phyloP scores from a whole-genome alignment of 495 filamentous ascomycete species.

The Hyaloscypha hepaticicola region DNA sequence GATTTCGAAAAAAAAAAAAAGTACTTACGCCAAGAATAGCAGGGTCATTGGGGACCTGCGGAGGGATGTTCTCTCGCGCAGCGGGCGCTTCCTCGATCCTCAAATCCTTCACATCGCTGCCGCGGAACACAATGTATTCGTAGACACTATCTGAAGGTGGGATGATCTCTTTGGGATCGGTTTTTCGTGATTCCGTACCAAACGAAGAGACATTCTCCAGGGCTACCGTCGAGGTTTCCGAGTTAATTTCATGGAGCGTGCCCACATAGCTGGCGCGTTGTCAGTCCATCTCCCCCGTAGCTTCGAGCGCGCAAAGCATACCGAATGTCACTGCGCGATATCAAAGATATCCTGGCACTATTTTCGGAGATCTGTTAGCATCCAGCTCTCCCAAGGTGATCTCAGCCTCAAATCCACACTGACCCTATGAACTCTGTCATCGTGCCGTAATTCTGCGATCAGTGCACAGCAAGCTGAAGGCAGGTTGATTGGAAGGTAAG shows the following conservation, averaged over 20 bases:
- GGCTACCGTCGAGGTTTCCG: conserved; percentile 91
- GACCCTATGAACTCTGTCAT: conserved; percentile 68
- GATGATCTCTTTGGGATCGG: conserved; percentile 75
- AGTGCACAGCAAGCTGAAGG: conserved; percentile 29
- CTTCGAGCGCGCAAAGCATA: conserved; percentile 9
- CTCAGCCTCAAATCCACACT: conserved; percentile 24
- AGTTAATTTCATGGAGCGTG: conserved; percentile 95
- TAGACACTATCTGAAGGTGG: conserved; percentile 80
- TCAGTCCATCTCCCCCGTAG: conserved; percentile 29
- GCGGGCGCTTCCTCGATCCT: conserved; percentile 76
- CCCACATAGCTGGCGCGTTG: conserved; percentile 76
- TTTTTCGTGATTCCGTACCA: conserved; percentile 87
- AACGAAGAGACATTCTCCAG: conserved; percentile 91
- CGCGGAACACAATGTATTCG: conserved; percentile 98
- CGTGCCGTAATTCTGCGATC: conserved; percentile 29
- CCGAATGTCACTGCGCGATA: conserved; percentile 91
- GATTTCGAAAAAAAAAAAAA: background rate
- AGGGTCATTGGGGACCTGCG: conserved; percentile 87
- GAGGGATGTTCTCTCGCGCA: conserved; percentile 68
- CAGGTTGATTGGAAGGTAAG: conserved; percentile 20
- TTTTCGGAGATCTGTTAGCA: conserved; percentile 24
- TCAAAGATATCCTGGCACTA: conserved; percentile 79
- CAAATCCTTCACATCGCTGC: conserved; percentile 97
- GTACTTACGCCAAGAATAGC: conserved; percentile 94
- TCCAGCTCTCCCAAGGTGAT: conserved; percentile 15